Base-by-base conservation (phyloP, 2,329 filamentous ascomycete species). In the Botrytis hyacinthi region DNA sequence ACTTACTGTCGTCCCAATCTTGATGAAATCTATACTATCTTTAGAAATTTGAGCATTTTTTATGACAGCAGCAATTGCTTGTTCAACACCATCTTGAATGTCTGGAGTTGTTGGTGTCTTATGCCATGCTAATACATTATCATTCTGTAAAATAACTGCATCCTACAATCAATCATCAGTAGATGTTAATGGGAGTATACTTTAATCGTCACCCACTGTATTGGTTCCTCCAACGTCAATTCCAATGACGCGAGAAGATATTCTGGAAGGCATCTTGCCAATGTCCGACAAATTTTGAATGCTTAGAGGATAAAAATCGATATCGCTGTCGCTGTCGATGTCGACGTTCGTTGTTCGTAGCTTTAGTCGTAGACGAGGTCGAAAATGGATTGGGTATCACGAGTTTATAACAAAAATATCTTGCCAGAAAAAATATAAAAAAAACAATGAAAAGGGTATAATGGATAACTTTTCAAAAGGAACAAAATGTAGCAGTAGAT, bases 161-260 rank as follows among this genome's bases (percentile, higher is more conserved):
- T 73, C 72, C 72, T 78, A 73, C 14, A 12, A 35, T 14, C 29
- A 26, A 29, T n/a, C 32, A 46, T 74, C 65, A 74, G 66, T 40
- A 32, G 26, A 14, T 26, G 7, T 20, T 6, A 10, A 22, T 20
- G 20, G 26, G 16, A 18, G 51, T 22, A 14, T 66, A 51, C 37
- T 35, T 48, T 20, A 8, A 10, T 46, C 22, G n/a, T 20, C 37
- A 68, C 70, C 18, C 40, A 74, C 77, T 73, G 87, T 88, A 0
- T 88, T 90, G 0, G 89, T 90, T 26, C 88, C 88, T 12, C 89
- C 88, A 42, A 90, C 85, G 76, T 90, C 88, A 3, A 89, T 78
- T 29, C 79, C 79, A 60, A 80, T 79, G 7, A 80, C 76, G 74
- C 74, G 78, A 37, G 78, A 75, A 42, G 75, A 59, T 22, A 75